Evolutionary conservation across 2,329 filamentous ascomycete species (phyloP).

Genomic region (Neonectria faginata): DNA sequence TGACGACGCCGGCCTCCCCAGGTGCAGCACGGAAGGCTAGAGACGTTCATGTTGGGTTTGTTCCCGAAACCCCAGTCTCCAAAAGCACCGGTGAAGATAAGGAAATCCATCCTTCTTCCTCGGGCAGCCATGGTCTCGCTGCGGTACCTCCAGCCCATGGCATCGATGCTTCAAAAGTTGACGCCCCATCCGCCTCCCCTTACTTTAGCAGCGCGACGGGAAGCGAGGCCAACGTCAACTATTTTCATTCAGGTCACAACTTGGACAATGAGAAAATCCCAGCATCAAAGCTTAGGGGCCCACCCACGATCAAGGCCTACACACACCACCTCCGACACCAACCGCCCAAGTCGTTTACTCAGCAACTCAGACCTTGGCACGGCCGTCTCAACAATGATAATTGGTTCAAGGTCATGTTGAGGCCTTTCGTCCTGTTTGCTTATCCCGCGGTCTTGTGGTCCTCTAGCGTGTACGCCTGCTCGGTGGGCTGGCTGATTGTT

Average conservation of each 20-base stretch:
- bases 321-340: slow-evolving; percentile 76
- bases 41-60: slow-evolving; percentile 51
- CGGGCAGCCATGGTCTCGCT: background rate
- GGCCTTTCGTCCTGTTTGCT: slow-evolving; percentile 86
- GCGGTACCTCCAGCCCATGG: background rate
- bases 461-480: slow-evolving; percentile 84
- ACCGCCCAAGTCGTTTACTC: slow-evolving; percentile 76
- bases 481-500: slow-evolving; percentile 95
- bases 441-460: slow-evolving; percentile 95
- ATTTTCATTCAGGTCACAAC: slow-evolving; percentile 45
- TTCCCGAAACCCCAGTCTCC: slow-evolving; percentile 17
- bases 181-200: slow-evolving; percentile 3
- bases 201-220: slow-evolving; percentile 27
- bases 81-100: background rate
- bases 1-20: slow-evolving; percentile 32
- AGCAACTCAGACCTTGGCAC: slow-evolving; percentile 81
- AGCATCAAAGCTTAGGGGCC: slow-evolving; percentile 49
- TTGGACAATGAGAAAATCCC: slow-evolving; percentile 59
- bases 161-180: background rate
- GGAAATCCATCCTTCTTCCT: background rate
- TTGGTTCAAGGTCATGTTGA: slow-evolving; percentile 81
- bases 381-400: slow-evolving; percentile 82
- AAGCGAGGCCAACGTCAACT: slow-evolving; percentile 40
- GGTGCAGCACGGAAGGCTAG: slow-evolving; percentile 39
- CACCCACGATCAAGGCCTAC: slow-evolving; percentile 65